phyloP scores from a whole-genome alignment of 257 asterid genomes.

The Nicotiana sylvestris region DNA sequence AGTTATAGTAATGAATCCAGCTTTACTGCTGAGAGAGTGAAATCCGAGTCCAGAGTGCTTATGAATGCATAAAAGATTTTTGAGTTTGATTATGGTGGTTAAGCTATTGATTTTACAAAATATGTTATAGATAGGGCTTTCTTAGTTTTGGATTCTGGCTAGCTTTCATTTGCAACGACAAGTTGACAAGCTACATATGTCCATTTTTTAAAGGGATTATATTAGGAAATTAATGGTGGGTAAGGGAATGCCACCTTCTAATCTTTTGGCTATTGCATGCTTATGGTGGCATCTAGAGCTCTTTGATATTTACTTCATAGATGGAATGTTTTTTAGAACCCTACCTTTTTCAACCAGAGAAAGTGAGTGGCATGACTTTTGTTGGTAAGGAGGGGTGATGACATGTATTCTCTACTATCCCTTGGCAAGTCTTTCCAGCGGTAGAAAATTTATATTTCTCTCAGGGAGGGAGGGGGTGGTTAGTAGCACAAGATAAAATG shows the following conservation, averaged over 20 bases:
- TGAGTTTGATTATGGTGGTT: not conserved
- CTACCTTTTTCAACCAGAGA: not conserved
- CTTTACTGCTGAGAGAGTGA: not conserved
- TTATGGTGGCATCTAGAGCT: not conserved
- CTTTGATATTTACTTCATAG: not conserved
- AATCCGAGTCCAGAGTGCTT: not conserved
- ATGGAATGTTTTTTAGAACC: not conserved
- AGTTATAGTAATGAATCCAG: not conserved
- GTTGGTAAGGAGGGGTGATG: not conserved
- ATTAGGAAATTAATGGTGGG: not conserved
- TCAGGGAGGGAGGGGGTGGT: not conserved
- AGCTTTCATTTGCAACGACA: not conserved
- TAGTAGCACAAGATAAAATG: not conserved
- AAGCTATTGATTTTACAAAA: not conserved
- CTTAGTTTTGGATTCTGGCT: not conserved
- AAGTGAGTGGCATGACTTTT: not conserved
- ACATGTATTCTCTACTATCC: not conserved
- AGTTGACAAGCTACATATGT: not conserved
- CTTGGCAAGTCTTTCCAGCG: not conserved
- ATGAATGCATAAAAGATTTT: not conserved
- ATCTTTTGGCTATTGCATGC: not conserved
- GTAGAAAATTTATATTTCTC: not conserved
- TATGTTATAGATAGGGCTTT: not conserved
- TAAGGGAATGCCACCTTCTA: constrained; percentile 1
- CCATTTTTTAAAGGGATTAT: not conserved